phyloP scores from a whole-genome alignment of 108 stramenopile species.

The Discostella stelligeroides region DNA sequence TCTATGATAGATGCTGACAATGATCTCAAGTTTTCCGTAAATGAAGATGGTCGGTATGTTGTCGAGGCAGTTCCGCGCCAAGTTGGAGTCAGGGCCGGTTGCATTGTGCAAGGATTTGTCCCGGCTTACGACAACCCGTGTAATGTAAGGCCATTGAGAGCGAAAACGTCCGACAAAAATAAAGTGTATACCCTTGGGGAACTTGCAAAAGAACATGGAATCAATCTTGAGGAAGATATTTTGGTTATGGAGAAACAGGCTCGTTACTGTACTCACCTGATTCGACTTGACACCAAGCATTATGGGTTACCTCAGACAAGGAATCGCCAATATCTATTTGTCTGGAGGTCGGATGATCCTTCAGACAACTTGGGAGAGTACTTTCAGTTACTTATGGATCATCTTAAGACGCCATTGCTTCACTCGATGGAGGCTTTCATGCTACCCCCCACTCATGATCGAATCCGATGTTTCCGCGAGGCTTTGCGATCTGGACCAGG shows the following conservation, averaged over 20 bases:
- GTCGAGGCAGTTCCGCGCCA: constrained; percentile 53
- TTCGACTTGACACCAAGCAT: constrained; percentile 66
- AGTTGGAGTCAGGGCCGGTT: constrained; percentile 59
- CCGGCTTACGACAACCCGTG: constrained; percentile 13
- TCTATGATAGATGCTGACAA: constrained; percentile 18
- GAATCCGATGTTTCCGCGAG: constrained; percentile 67
- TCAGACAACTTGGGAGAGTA: constrained; percentile 66
- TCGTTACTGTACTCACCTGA: constrained; percentile 61
- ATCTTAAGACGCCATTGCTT: constrained; percentile 64
- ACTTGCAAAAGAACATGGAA: constrained; percentile 49
- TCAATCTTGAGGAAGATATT: constrained; percentile 51
- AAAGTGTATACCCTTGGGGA: constrained; percentile 46
- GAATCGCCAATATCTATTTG: constrained; percentile 65
- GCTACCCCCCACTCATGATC: constrained; percentile 61
- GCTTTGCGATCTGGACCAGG: constrained; percentile 53
- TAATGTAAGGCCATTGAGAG: constrained; percentile 8
- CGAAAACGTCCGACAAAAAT: constrained; percentile 29
- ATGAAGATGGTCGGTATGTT: constrained; percentile 37
- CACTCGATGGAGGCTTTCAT: constrained; percentile 76
- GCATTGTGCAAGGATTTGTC: constrained; percentile 61
- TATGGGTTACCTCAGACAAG: constrained; percentile 84
- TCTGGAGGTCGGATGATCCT: constrained; percentile 61
- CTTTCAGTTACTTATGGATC: constrained; percentile 56
- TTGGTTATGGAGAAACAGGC: constrained; percentile 59
- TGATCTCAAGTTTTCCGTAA: constrained; percentile 35